These are phyloP conservation scores for Saraca asoca DNA, from an alignment of 331 rosid genomes.

Conservation along the genomic window DNA sequence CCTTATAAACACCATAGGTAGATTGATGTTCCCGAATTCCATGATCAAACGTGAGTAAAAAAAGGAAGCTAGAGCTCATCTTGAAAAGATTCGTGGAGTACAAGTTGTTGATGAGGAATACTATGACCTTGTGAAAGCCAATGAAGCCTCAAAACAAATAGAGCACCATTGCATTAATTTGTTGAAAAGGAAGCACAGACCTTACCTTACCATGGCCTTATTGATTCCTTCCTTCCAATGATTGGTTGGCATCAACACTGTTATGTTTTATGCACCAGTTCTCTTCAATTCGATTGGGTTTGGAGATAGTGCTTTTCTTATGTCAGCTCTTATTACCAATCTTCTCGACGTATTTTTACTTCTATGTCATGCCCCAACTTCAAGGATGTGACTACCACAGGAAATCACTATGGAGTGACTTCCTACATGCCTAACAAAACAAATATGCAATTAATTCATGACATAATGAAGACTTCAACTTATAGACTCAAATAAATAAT, in stretches of 20 bases:
- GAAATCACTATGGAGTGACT: too few species aligned
- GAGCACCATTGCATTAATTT: constrained; percentile 79
- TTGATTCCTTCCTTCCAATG: constrained; percentile 84
- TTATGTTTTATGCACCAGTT: constrained; percentile 92
- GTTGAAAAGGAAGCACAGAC: constrained; percentile 67
- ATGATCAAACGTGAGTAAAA: constrained; percentile 76
- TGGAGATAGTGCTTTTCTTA: constrained; percentile 57
- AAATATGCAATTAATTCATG: too few species aligned
- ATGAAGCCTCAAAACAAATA: constrained; percentile 55
- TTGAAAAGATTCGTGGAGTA: constrained; percentile 55
- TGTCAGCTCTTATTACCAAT: constrained; percentile 89
- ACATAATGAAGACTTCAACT: too few species aligned
- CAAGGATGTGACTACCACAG: too few species aligned
- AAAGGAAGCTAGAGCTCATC: constrained; percentile 54
- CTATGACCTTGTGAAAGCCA: constrained; percentile 70
- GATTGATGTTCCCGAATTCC: constrained; percentile 82
- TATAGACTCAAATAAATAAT: too few species aligned
- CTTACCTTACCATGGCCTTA: constrained; percentile 69
- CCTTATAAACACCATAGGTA: constrained; percentile 65
- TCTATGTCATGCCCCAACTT: too few species aligned
- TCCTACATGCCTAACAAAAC: too few species aligned
- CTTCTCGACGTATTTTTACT: constrained; percentile 64
- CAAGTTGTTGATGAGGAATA: constrained; percentile 71
- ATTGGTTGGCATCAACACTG: constrained; percentile 80
- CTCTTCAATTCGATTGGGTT: constrained; percentile 81